phyloP scores from a whole-genome alignment of 202 grass and related monocot genomes.

The Musa balbisiana region DNA sequence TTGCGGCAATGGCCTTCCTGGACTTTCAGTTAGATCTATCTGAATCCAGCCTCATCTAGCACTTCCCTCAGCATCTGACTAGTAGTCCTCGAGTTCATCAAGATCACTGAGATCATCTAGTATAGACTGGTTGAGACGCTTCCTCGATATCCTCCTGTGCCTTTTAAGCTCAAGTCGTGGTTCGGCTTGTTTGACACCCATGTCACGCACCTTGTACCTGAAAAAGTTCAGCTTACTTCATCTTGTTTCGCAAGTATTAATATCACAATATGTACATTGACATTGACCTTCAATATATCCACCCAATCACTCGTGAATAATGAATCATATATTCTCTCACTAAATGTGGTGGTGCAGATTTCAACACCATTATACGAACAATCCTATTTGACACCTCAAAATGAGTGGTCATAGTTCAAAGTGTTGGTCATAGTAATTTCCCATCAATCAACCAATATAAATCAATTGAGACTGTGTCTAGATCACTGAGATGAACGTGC shows the following conservation, averaged over 20 bases:
- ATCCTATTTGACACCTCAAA: not conserved
- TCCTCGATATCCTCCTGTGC: slow-evolving; percentile 77
- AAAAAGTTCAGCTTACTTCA: not conserved
- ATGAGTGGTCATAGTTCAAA: not conserved
- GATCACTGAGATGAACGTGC: not conserved
- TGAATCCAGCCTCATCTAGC: slow-evolving; percentile 23
- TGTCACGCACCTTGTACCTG: slow-evolving; percentile 77
- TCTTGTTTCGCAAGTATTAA: not conserved
- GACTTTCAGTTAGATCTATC: too few species aligned
- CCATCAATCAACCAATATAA: not conserved
- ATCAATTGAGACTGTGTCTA: not conserved
- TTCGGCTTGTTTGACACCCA: slow-evolving; percentile 81
- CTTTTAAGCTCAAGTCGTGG: slow-evolving; percentile 70
- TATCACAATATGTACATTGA: too few species aligned
- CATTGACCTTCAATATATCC: not conserved
- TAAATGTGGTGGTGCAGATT: not conserved
- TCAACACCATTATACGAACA: not conserved
- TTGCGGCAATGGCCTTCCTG: too few species aligned
- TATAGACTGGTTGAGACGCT: slow-evolving; percentile 65
- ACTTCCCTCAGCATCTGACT: slow-evolving; percentile 31
- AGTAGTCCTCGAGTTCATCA: slow-evolving; percentile 31
- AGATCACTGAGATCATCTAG: slow-evolving; percentile 53
- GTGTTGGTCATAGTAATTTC: not conserved
- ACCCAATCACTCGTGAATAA: not conserved
- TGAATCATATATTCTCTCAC: not conserved